Evolutionary conservation across 345 rosid species (phyloP), one percentile per base, ranked within the genome.

Genomic region (Gossypium thurberi): DNA sequence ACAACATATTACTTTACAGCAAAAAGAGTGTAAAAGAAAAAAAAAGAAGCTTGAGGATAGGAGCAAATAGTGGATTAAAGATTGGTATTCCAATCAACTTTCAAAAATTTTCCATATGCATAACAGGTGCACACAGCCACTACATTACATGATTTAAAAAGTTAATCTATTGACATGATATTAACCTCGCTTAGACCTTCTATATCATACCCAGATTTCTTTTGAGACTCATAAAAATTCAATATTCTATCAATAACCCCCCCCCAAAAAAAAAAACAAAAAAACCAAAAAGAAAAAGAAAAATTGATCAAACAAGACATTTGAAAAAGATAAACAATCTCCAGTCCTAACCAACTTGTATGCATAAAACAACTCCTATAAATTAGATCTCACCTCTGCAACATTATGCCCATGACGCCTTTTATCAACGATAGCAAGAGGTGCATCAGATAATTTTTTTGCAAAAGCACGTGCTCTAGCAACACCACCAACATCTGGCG

Each of bases 401-500:
- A 92, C 92, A 89, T 94, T 94, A 84, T 94, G 98, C 13, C 89
- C 98, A 74, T 94, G 98, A 3, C 95, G 97, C 76, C 98, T 87
- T 85, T 94, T 92, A 84, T 94, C 98, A 66, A 94, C 98, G 82
- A 94, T 92, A 14, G 98, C 98, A 66, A 94, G 87, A 73, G 98
- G 98, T 47, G 98, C 98, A 82, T 94, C 98, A 18, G 97, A 90
- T 69, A 94, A 79, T 75, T 94, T 94, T 84, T 94, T 94, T 66
- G 98, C 95, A 81, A 92, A 94, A 50, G 97, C 89, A 13, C 97
- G 97, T 78, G 98, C 98, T 56, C 98, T 87, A 4, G 98, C 95
- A 10, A 94, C 98, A 21, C 98, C 98, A 77, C 98, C 98, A 79
- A 94, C 98, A 76, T 94, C 98, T 67, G 98, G 98, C 11, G 98